Conservation (phyloP, 768 basidiomycete species). For the Mycena vitilis region DNA sequence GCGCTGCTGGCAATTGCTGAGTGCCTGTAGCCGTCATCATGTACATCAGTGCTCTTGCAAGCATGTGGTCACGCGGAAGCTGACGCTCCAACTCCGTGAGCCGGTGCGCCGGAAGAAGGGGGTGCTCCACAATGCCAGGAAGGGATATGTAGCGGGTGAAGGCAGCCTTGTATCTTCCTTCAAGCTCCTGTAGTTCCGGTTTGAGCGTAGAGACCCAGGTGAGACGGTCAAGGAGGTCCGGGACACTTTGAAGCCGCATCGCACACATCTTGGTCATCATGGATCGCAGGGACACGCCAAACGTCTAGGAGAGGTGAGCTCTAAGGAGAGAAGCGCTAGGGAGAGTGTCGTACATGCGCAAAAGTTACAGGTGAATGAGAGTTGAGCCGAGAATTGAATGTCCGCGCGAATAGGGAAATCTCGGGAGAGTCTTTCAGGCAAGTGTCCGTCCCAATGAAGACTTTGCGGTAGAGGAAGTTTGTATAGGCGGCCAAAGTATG, state of each 20-base stretch:
- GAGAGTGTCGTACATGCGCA: background rate
- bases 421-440: too few relatives aligned
- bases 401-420: too few relatives aligned
- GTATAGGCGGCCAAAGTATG: too few relatives aligned
- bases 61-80: background rate
- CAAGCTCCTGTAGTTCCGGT: background rate
- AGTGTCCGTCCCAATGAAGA: too few relatives aligned
- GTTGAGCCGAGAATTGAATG: too few relatives aligned
- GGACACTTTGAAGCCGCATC: too few relatives aligned
- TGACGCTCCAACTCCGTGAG: background rate
- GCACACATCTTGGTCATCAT: too few relatives aligned
- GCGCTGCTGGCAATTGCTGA: background rate
- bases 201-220: too few relatives aligned
- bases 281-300: too few relatives aligned
- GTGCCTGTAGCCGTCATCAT: background rate
- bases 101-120: background rate
- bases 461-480: too few relatives aligned
- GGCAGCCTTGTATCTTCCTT: background rate
- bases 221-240: too few relatives aligned
- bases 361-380: background rate
- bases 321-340: background rate
- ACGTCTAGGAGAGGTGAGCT: background rate
- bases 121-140: background rate
- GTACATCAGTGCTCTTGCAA: background rate
- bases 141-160: background rate